Evolutionary conservation across 306 rosid genomes (phyloP).

Genomic region (Vigna radiata): DNA sequence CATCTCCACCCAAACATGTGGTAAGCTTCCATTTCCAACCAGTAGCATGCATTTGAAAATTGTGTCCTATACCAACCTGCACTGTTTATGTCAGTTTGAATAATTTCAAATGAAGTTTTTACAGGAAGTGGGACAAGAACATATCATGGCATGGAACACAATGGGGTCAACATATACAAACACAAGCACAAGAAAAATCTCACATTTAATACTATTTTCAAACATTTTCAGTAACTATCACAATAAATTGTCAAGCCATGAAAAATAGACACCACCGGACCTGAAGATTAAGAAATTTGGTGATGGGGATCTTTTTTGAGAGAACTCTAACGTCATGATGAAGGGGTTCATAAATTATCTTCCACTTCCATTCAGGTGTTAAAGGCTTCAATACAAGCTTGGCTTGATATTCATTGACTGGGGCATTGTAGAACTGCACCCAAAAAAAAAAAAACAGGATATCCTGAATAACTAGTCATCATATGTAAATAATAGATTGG

Average conservation of each 20-base stretch:
- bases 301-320: conserved; percentile 88
- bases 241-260: conserved; percentile 15
- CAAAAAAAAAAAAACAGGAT: conserved; percentile 27
- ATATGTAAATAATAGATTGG: not conserved
- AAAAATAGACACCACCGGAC: conserved; percentile 49
- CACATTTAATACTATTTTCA: conserved; percentile 13
- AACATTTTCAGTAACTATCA: conserved; percentile 9
- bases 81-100: conserved; percentile 40
- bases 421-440: conserved; percentile 87
- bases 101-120: conserved; percentile 31
- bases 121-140: conserved; percentile 35
- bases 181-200: conserved; percentile 1
- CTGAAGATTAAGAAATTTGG: conserved; percentile 89
- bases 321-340: conserved; percentile 77
- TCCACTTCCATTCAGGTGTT: conserved; percentile 80
- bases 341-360: conserved; percentile 80
- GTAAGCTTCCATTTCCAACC: conserved; percentile 99
- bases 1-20: conserved; percentile 95
- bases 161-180: conserved; percentile 1
- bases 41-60: conserved; percentile 80
- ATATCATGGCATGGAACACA: conserved; percentile 11
- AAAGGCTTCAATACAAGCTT: conserved; percentile 91
- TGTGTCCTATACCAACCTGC: conserved; percentile 93
- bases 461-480: conserved; percentile 28
- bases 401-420: conserved; percentile 76